Evolutionary conservation across 176 grass and related monocot species (phyloP).

Genomic region (Calamus simplicifolius): DNA sequence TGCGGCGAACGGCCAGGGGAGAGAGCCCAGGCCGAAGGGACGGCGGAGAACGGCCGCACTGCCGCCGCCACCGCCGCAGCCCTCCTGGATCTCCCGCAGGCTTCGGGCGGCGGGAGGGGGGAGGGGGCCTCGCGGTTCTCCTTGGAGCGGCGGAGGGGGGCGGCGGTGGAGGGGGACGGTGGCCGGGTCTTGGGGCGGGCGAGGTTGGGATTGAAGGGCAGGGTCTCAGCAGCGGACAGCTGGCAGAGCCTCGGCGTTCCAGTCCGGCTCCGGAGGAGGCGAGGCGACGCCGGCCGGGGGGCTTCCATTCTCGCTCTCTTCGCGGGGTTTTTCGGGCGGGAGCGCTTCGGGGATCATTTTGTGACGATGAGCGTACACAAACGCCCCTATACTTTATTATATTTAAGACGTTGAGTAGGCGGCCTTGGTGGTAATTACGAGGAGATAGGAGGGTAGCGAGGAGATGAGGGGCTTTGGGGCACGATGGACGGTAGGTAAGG

Average conservation of each 20-base stretch:
- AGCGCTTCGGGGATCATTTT: neutral
- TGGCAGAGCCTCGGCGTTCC: no score
- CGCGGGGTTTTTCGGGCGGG: neutral
- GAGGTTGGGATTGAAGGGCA: no score
- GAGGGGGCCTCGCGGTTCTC: slow-evolving; percentile 21
- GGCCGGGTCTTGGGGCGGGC: neutral
- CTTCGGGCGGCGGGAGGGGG: slow-evolving; percentile 2
- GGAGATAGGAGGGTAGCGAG: slow-evolving; percentile 31
- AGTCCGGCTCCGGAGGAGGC: no score
- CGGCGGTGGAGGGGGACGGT: neutral
- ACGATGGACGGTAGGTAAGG: slow-evolving; percentile 40
- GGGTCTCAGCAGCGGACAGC: no score
- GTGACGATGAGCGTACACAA: no score
- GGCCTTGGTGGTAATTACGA: neutral
- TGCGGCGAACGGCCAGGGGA: slow-evolving; percentile 17
- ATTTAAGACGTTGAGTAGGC: no score
- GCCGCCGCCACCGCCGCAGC: slow-evolving; percentile 24
- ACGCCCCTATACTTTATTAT: no score
- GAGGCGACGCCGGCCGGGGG: neutral
- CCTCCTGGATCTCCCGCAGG: slow-evolving; percentile 17
- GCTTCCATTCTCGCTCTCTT: neutral
- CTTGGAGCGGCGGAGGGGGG: neutral
- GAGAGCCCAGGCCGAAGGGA: slow-evolving; percentile 25
- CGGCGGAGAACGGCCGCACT: no score
- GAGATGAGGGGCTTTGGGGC: slow-evolving; percentile 7